Conservation (phyloP, 352 stramenopile genomes). For the Pythium biforme region DNA sequence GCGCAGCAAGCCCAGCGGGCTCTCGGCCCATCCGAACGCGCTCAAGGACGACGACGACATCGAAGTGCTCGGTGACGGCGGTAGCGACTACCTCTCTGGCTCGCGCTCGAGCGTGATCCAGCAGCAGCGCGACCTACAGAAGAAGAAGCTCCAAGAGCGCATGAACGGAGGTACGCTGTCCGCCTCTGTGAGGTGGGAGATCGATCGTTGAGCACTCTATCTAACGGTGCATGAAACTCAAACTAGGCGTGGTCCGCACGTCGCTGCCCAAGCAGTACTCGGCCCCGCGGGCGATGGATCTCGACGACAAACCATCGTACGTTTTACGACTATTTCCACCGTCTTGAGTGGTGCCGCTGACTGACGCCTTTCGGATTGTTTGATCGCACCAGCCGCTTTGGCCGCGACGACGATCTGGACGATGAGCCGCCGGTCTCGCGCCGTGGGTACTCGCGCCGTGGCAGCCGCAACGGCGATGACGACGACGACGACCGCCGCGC, state of each 20-base stretch:
- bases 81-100: conserved; percentile 52
- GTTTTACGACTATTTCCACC: conserved; percentile 11
- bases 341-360: no score
- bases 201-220: no score
- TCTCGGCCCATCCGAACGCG: conserved; percentile 65
- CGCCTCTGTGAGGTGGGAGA: no score
- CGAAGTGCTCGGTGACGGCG: conserved; percentile 45
- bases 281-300: conserved; percentile 61
- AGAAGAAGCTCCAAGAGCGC: conserved; percentile 84
- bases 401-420: conserved; percentile 64
- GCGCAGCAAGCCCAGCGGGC: conserved; percentile 17
- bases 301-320: conserved; percentile 83
- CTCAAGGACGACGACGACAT: conserved; percentile 81
- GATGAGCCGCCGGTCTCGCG: conserved; percentile 30
- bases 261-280: conserved; percentile 80
- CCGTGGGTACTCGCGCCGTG: conserved; percentile 23
- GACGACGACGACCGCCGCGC: conserved; percentile 45
- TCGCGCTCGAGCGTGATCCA: conserved; percentile 79
- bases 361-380: background rate
- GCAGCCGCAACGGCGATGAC: conserved; percentile 34
- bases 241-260: conserved; percentile 65
- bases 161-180: conserved; percentile 68
- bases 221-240: background rate
- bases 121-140: conserved; percentile 82
- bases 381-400: conserved; percentile 52